These are phyloP conservation scores for Lepidopterella palustris DNA, from an alignment of 495 filamentous ascomycete genomes.

Conservation along the genomic window DNA sequence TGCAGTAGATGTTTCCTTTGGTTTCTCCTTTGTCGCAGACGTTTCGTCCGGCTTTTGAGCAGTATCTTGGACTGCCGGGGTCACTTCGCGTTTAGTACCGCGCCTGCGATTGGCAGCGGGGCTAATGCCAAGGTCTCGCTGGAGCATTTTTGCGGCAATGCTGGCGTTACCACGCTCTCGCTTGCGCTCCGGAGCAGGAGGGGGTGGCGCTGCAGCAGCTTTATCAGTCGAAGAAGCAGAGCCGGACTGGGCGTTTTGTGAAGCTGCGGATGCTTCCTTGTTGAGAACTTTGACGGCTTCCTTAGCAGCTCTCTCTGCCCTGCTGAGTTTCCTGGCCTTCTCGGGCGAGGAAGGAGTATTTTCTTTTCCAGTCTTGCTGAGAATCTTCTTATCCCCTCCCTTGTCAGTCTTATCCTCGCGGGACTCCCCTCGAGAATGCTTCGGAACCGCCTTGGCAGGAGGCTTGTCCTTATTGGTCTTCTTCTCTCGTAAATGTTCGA, in stretches of 20 bases:
- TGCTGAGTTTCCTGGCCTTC: slow-evolving; percentile 42
- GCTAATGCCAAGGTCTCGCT: slow-evolving; percentile 82
- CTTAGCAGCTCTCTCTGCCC: slow-evolving; percentile 57
- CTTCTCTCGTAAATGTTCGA: slow-evolving; percentile 85
- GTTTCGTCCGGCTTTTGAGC: slow-evolving; percentile 30
- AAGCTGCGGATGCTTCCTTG: slow-evolving; percentile 49
- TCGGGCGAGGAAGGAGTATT: slow-evolving; percentile 35
- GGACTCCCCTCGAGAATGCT: slow-evolving; percentile 39
- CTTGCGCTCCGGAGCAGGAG: slow-evolving; percentile 45
- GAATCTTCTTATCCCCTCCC: slow-evolving; percentile 42
- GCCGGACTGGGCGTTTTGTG: slow-evolving; percentile 24
- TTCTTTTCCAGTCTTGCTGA: slow-evolving; percentile 27
- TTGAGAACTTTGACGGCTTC: slow-evolving; percentile 77
- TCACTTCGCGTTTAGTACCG: slow-evolving; percentile 40
- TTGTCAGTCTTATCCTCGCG: slow-evolving; percentile 57
- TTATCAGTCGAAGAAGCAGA: slow-evolving; percentile 20
- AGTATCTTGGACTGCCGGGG: slow-evolving; percentile 11
- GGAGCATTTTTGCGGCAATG: slow-evolving; percentile 76
- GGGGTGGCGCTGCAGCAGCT: slow-evolving; percentile 26
- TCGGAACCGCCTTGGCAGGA: slow-evolving; percentile 42
- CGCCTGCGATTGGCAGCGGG: slow-evolving; percentile 40
- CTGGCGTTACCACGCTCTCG: slow-evolving; percentile 65
- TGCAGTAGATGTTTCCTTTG: slow-evolving; percentile 11
- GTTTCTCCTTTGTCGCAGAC: slow-evolving; percentile 12
- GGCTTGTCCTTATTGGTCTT: slow-evolving; percentile 81